These are phyloP conservation scores for Tolypocladium album DNA, from an alignment of 2,329 filamentous ascomycete species.

Conservation along the genomic window DNA sequence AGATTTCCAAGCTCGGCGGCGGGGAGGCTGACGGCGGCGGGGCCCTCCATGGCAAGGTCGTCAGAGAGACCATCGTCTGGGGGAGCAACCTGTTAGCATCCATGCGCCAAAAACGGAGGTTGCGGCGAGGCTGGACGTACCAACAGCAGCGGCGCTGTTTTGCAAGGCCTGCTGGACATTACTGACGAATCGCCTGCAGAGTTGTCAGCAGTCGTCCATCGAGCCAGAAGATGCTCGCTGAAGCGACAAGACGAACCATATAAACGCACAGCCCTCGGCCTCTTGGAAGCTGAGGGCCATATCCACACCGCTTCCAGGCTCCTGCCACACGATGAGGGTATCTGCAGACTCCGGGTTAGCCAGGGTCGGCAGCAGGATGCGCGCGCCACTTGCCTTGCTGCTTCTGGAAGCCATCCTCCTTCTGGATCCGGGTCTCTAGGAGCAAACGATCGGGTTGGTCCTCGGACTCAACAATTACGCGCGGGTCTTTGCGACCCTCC, in stretches of 20 bases:
- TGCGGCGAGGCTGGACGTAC: neutral
- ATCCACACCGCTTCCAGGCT: conserved; percentile 70
- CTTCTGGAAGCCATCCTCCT: conserved; percentile 95
- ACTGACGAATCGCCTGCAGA: conserved; percentile 75
- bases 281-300: conserved; percentile 99
- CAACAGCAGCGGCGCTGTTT: conserved; percentile 19
- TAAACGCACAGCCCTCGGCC: conserved; percentile 81
- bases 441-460: conserved; percentile 76
- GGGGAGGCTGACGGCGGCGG: conserved; percentile 62
- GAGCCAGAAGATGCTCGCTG: neutral
- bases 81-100: neutral
- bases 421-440: conserved; percentile 80
- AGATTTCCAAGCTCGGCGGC: conserved; percentile 73
- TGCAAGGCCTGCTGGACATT: conserved; percentile 68
- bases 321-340: conserved; percentile 97
- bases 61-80: conserved; percentile 81
- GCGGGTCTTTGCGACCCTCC: conserved; percentile 64
- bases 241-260: conserved; percentile 54
- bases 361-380: conserved; percentile 8
- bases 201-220: conserved; percentile 8
- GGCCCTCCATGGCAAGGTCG: conserved; percentile 66
- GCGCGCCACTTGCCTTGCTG: conserved; percentile 71
- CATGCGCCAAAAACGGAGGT: neutral
- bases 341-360: conserved; percentile 42
- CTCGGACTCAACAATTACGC: conserved; percentile 86